Conservation (phyloP, 108 stramenopile genomes). For the Aurantiochytrium sp. region DNA sequence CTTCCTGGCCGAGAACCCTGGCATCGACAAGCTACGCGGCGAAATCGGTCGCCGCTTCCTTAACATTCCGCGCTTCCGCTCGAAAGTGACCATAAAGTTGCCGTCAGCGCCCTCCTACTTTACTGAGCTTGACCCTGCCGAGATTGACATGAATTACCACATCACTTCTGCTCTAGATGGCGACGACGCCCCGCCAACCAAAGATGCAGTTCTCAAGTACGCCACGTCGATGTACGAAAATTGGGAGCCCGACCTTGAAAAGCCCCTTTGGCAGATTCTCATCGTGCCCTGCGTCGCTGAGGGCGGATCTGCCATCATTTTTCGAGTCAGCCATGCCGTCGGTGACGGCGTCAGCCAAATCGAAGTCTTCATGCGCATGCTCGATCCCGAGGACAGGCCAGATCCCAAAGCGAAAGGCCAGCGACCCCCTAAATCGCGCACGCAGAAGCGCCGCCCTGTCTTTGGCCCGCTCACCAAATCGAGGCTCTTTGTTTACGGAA, state of each 20-base stretch:
- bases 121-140: neutral
- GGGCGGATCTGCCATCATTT: neutral
- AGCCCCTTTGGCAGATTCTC: neutral
- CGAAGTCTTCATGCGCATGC: neutral
- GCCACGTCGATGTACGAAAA: neutral
- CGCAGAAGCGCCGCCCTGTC: too few species aligned
- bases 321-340: neutral
- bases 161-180: too few species aligned
- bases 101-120: neutral
- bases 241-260: neutral
- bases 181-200: neutral
- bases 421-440: too few species aligned
- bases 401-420: too few species aligned
- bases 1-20: too few species aligned
- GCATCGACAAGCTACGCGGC: neutral
- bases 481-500: neutral
- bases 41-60: neutral
- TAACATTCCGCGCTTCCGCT: neutral
- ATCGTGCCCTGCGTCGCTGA: neutral
- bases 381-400: neutral
- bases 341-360: neutral
- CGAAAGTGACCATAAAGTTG: neutral
- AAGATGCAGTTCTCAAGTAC: neutral
- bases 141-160: neutral
- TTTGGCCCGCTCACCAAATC: neutral